Conservation (phyloP, 176 grass and related monocot species). For the Coix lacrymajobi region DNA sequence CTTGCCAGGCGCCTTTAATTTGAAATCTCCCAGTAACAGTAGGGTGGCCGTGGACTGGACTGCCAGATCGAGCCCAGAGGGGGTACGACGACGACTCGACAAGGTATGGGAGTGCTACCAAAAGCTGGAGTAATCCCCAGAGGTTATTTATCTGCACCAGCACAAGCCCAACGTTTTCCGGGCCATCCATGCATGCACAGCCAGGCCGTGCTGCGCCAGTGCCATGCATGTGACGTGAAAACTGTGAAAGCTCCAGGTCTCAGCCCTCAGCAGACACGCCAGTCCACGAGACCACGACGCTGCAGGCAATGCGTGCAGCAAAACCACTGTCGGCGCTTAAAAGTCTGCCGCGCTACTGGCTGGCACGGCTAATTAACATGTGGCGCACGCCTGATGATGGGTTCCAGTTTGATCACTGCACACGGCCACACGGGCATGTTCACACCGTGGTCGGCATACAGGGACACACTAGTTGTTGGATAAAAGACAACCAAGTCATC, state of each 20-base stretch:
- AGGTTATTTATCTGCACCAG: neutral
- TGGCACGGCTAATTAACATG: no score
- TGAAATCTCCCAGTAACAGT: neutral
- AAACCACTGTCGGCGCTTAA: constrained; percentile 13
- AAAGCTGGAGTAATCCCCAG: constrained; percentile 21
- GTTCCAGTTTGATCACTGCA: no score
- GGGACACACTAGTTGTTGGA: no score
- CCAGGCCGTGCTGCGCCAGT: neutral
- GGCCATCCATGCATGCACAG: neutral
- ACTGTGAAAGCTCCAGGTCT: neutral
- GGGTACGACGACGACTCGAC: neutral
- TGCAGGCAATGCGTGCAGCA: neutral
- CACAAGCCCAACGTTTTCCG: neutral
- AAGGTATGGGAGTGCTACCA: neutral
- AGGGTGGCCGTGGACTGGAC: neutral
- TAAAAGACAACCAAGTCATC: no score
- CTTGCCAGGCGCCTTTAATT: neutral
- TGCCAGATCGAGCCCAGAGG: no score
- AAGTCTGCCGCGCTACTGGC: no score
- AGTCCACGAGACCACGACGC: neutral
- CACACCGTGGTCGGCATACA: no score
- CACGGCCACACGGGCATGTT: no score
- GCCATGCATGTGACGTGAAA: constrained; percentile 13
- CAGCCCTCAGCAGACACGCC: neutral
- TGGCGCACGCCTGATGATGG: no score